phyloP scores from a whole-genome alignment of 306 rosid species.

The Cotoneaster glaucophyllus region DNA sequence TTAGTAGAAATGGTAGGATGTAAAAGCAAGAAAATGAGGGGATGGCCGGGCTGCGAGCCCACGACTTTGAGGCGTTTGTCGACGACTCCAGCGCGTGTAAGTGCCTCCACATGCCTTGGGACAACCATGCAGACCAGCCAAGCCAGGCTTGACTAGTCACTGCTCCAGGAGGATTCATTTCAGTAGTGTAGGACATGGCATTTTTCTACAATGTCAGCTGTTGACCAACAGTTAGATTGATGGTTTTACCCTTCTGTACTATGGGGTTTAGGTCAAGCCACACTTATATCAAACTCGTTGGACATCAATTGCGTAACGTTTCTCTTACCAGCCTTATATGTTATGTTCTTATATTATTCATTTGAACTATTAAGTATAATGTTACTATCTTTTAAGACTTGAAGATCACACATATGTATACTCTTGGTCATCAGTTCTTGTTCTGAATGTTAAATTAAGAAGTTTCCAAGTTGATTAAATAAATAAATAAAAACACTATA shows the following conservation, averaged over 20 bases:
- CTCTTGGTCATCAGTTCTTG: neutral
- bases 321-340: neutral
- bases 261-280: neutral
- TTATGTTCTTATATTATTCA: neutral
- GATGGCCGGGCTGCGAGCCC: neutral
- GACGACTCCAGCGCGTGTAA: conserved; percentile 3
- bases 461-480: too few relatives aligned
- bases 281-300: neutral
- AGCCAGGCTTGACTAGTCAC: neutral
- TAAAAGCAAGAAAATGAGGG: neutral
- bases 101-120: neutral
- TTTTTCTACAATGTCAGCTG: neutral
- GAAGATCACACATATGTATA: neutral
- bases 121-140: neutral
- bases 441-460: neutral
- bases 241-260: neutral
- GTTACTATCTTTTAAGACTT: neutral
- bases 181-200: neutral
- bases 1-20: neutral
- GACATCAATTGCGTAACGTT: neutral
- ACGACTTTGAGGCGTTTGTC: conserved; percentile 1
- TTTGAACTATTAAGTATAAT: neutral
- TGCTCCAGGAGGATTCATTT: neutral
- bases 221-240: neutral
- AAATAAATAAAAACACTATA: too few relatives aligned